Percentiles rank a stretch among this genome's conserved stretches.
phyloP scores from a whole-genome alignment of 148 eudicot species.

The Fagopyrum esculentum region DNA sequence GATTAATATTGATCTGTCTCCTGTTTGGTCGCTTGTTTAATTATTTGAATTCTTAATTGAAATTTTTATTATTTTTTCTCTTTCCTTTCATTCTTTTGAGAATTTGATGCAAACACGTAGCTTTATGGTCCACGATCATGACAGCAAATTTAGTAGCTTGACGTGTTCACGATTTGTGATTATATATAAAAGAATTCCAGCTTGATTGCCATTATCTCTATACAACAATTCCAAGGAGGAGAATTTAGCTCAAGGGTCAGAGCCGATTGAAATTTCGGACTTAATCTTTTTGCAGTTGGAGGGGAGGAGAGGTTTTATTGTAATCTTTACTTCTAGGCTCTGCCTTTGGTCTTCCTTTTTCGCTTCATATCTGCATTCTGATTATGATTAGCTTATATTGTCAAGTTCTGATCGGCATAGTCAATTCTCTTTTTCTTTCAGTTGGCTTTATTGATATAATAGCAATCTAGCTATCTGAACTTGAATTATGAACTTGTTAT shows the following conservation, averaged over 20 bases:
- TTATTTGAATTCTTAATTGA: background rate
- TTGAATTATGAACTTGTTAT: background rate
- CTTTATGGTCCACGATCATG: background rate
- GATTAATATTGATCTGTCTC: constrained; percentile 4
- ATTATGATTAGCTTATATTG: background rate
- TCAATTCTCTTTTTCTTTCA: background rate
- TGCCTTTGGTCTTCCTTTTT: background rate
- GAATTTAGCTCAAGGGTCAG: background rate
- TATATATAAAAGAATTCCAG: background rate
- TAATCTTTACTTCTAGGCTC: background rate
- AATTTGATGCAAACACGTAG: constrained; percentile 11
- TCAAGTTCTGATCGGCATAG: background rate
- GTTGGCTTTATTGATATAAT: background rate
- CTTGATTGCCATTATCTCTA: constrained; percentile 10
- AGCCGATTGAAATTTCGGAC: constrained; percentile 7
- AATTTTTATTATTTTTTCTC: constrained; percentile 18
- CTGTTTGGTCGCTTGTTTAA: background rate
- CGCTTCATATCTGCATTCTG: background rate
- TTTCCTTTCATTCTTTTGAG: background rate
- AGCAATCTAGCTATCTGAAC: background rate
- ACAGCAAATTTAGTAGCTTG: constrained; percentile 10
- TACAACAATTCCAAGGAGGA: constrained; percentile 10
- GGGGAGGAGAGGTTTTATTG: background rate
- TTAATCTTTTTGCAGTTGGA: background rate
- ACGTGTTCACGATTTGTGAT: constrained; percentile 8